A percentile compares a stretch with the other conserved stretches of the same genome.
phyloP scores from a whole-genome alignment of 176 grass and related monocot genomes.

The Oryza glaberrima region DNA sequence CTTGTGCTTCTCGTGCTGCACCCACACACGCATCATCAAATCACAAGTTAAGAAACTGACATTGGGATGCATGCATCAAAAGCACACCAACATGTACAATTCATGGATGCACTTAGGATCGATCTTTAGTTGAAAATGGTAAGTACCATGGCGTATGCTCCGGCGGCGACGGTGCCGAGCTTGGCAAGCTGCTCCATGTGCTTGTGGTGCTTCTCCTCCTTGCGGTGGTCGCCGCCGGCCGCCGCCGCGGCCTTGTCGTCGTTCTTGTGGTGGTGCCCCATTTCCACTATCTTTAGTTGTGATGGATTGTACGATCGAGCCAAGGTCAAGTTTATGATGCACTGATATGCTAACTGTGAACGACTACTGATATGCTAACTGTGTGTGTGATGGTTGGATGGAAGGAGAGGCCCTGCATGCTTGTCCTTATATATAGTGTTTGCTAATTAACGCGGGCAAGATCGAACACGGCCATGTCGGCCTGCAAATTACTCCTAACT shows the following conservation, averaged over 20 bases:
- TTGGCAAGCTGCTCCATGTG: slow-evolving; percentile 57
- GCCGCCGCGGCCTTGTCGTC: background rate
- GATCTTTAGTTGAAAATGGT: no score
- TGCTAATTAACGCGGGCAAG: background rate
- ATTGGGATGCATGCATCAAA: background rate
- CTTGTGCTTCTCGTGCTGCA: slow-evolving; percentile 48
- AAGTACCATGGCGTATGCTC: slow-evolving; percentile 38
- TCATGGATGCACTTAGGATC: background rate
- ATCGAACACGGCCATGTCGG: background rate
- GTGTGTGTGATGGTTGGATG: no score
- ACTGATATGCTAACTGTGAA: no score
- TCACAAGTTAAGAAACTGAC: background rate
- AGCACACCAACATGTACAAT: no score
- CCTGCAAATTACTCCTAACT: background rate
- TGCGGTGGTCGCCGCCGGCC: slow-evolving; percentile 26
- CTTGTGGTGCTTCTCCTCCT: slow-evolving; percentile 59
- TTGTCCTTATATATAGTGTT: background rate
- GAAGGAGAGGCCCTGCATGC: background rate
- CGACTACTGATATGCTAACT: no score
- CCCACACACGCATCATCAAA: no score
- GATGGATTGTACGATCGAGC: background rate
- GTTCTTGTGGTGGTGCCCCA: slow-evolving; percentile 3
- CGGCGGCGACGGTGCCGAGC: slow-evolving; percentile 36
- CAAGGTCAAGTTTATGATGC: background rate
- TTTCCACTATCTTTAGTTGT: background rate